Evolutionary conservation across 495 filamentous ascomycete genomes (phyloP).

Genomic region (Neurospora sp.): DNA sequence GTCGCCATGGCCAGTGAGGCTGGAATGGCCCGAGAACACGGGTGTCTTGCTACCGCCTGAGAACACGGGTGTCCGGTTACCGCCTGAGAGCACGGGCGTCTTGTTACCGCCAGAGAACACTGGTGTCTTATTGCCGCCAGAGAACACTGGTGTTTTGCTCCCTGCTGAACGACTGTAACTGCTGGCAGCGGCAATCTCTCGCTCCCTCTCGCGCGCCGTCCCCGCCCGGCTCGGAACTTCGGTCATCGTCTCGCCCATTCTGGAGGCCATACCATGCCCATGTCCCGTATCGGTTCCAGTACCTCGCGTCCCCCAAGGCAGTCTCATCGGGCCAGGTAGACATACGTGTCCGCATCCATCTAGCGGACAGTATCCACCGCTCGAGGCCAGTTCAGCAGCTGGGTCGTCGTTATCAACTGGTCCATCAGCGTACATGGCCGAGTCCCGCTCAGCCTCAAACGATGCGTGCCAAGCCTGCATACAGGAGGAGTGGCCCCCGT

Average conservation of each 20-base stretch:
- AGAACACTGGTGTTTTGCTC: not conserved
- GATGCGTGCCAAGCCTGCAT: slow-evolving; percentile 52
- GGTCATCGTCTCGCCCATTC: slow-evolving; percentile 26
- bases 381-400: slow-evolving; percentile 32
- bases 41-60: not conserved
- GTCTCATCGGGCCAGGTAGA: slow-evolving; percentile 43
- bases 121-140: not conserved
- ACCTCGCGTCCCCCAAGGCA: not conserved
- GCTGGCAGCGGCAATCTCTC: not conserved
- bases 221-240: slow-evolving; percentile 32
- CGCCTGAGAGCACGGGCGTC: not conserved
- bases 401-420: slow-evolving; percentile 4
- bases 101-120: not conserved
- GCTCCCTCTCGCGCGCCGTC: slow-evolving; percentile 21
- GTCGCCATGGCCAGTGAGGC: not conserved
- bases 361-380: slow-evolving; percentile 63
- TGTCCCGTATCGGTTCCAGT: not conserved
- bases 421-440: slow-evolving; percentile 1
- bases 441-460: slow-evolving; percentile 8
- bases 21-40: not conserved
- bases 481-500: slow-evolving; percentile 64
- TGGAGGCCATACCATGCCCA: slow-evolving; percentile 38
- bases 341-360: slow-evolving; percentile 67
- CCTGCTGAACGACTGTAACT: not conserved
- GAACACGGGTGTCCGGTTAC: not conserved